These are phyloP conservation scores for Corymbia citriodora DNA, from an alignment of 441 rosid genomes.

Conservation along the genomic window DNA sequence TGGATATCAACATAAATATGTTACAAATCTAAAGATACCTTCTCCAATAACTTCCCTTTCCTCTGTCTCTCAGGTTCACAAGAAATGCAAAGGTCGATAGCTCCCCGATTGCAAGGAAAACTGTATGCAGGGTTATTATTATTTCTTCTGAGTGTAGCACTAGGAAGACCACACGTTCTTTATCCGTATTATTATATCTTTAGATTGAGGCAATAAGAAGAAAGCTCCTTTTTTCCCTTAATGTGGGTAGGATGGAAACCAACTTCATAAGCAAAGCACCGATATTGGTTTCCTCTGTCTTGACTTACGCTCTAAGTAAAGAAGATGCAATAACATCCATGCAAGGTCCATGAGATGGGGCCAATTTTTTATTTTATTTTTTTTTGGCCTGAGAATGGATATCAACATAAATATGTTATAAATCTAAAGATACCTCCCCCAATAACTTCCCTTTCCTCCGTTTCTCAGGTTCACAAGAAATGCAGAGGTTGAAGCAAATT, in stretches of 20 bases:
- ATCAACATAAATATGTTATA: not conserved
- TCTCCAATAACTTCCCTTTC: not conserved
- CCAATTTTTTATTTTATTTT: no score
- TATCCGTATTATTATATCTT: not conserved
- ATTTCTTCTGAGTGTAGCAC: not conserved
- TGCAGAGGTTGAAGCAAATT: not conserved
- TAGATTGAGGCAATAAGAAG: not conserved
- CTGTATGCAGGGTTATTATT: not conserved
- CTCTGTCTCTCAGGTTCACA: not conserved
- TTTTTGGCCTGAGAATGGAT: not conserved
- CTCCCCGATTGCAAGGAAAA: not conserved
- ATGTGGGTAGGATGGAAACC: not conserved
- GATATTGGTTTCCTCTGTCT: not conserved
- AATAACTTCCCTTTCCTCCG: not conserved
- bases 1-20: not conserved
- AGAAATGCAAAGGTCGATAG: not conserved
- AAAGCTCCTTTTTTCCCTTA: not conserved
- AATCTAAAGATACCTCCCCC: not conserved
- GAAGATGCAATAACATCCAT: no score
- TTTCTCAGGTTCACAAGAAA: not conserved
- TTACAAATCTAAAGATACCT: not conserved
- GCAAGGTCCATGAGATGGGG: no score
- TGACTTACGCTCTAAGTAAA: not conserved
- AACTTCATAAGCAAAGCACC: not conserved
- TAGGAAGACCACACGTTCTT: not conserved